Conservation (phyloP, 345 rosid species). For the Brassica juncea region DNA sequence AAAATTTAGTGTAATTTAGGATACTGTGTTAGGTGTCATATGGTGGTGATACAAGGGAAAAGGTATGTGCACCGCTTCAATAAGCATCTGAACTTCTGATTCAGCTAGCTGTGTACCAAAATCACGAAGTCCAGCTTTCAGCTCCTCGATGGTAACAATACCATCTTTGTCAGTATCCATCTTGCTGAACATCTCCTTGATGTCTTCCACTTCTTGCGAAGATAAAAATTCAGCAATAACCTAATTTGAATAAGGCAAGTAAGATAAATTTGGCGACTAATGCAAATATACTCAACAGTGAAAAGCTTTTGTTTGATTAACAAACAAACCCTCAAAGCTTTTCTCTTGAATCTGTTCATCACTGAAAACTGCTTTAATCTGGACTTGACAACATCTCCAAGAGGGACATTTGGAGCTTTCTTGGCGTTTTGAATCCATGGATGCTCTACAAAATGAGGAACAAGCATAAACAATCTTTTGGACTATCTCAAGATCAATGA, state of each 20-base stretch:
- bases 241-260: constrained; percentile 43
- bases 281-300: not conserved
- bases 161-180: constrained; percentile 94
- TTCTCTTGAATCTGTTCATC: constrained; percentile 99
- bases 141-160: constrained; percentile 78
- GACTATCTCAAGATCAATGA: not conserved
- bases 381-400: constrained; percentile 96
- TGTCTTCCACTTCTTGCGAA: constrained; percentile 83
- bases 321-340: constrained; percentile 95
- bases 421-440: constrained; percentile 98
- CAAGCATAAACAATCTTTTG: constrained; percentile 1
- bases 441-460: constrained; percentile 59
- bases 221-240: constrained; percentile 98
- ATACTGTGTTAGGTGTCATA: not conserved
- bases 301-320: constrained; percentile 25
- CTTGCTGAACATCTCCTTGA: constrained; percentile 92
- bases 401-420: constrained; percentile 95
- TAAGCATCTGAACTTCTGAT: constrained; percentile 92
- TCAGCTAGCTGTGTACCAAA: constrained; percentile 86
- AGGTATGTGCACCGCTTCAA: constrained; percentile 82
- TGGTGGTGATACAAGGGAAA: constrained; percentile 22
- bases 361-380: constrained; percentile 96
- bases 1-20: not conserved
- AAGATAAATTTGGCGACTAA: constrained; percentile 12
- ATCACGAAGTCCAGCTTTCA: constrained; percentile 82